Percentiles rank a stretch among this genome's conserved stretches.
phyloP scores from a whole-genome alignment of 2,329 filamentous ascomycete species.

The Pseudocercospora pini-densiflorae region DNA sequence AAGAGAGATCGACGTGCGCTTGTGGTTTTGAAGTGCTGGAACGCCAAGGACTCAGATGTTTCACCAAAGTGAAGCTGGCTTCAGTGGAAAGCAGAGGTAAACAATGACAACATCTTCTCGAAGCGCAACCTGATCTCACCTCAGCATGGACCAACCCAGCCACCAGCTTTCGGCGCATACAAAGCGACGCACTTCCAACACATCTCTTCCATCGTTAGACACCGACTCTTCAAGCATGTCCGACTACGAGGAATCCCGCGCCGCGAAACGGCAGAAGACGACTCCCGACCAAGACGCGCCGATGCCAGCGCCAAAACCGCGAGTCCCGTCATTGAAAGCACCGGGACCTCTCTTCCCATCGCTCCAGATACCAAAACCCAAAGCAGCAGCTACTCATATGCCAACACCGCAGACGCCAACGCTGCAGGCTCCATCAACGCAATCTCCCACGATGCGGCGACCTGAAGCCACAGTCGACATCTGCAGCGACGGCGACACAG shows the following conservation, averaged over 20 bases:
- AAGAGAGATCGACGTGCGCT: not conserved
- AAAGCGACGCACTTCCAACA: not conserved
- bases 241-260: conserved; percentile 14
- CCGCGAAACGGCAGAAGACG: conserved; percentile 21
- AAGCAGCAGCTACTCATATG: not conserved
- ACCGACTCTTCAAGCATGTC: conserved; percentile 7
- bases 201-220: not conserved
- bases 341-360: not conserved
- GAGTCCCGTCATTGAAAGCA: no score
- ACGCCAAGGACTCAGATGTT: no score
- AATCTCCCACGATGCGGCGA: conserved; percentile 1
- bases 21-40: no score
- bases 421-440: not conserved
- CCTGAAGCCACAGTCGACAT: conserved; percentile 18
- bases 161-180: not conserved
- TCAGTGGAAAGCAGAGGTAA: not conserved
- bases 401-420: not conserved
- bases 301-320: not conserved
- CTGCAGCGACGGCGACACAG: conserved; percentile 20
- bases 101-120: not conserved
- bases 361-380: not conserved
- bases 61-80: no score
- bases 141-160: not conserved
- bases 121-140: not conserved
- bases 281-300: conserved; percentile 6